Evolutionary conservation across 164 flowering plant species (phyloP), one percentile per base, ranked within the genome.

Genomic region (Cinnamomum chago): DNA sequence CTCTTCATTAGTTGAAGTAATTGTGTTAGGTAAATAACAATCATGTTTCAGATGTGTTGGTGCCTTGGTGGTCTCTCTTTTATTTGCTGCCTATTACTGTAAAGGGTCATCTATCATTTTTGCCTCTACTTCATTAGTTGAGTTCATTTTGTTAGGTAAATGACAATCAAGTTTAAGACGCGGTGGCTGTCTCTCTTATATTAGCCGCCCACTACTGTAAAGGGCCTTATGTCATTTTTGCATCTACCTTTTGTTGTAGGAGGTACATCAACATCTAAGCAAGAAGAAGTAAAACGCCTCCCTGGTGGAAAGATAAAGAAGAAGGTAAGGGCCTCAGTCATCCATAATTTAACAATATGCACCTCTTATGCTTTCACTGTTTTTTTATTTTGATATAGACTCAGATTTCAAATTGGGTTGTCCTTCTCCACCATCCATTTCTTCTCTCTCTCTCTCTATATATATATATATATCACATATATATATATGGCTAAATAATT

Each of bases 291-390:
- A 5, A 95, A 93, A 75, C 97, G 97, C 51, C 97, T 95, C 67
- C 98, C 98, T 51, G 98, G 98, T 78, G 98, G 98, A 22, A 95
- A 93, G 84, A 82, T 89, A 72, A 92, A 93, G 81, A 93, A 89
- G 86, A 95, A 91, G 84, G 98, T 90, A 80, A 78, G 86, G 10
- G 22, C 66, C 30, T 24, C 73, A 2, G 23, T 2, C 11, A 24
- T 68, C 52, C 60, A 23, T 20, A 51, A 20, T 65, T 65, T 27
- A 65, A 17, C 10, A 33, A 67, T 14, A 40, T 9, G 47, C 11
- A 7, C 47, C 47, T 40, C 47, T 35, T 35, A 7, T 7, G 10
- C 62, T 58, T 58, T 58, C 62, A 58, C 18, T 5, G 62, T 58
- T 58, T 58, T 15, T 40, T 40, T 40, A 11, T 40, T 40, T 40